Percentiles rank a stretch among this genome's conserved stretches.
These are phyloP conservation scores for Russula virescens DNA, from an alignment of 768 basidiomycete genomes.

Conservation along the genomic window DNA sequence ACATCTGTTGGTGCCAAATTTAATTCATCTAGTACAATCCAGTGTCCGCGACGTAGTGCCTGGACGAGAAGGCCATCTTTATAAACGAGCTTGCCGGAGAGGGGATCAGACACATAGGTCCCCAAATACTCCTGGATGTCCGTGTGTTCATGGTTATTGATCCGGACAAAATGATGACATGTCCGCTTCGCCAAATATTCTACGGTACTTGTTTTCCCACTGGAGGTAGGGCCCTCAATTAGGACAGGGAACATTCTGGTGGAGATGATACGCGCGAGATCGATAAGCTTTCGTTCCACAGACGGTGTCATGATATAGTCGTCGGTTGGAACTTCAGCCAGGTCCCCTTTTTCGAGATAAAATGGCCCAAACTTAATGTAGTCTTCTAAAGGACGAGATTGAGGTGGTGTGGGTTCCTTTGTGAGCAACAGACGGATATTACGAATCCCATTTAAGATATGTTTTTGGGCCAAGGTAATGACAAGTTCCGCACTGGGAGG, in stretches of 20 bases:
- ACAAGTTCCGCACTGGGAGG: constrained; percentile 61
- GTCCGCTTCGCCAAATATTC: constrained; percentile 92
- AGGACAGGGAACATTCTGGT: constrained; percentile 90
- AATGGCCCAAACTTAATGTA: constrained; percentile 88
- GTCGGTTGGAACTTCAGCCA: constrained; percentile 56
- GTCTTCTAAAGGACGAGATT: constrained; percentile 41
- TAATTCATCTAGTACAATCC: constrained; percentile 97
- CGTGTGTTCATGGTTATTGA: constrained; percentile 99
- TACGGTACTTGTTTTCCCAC: constrained; percentile 94
- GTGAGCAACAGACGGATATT: constrained; percentile 72
- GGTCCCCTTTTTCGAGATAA: constrained; percentile 75
- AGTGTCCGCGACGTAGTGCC: constrained; percentile 86
- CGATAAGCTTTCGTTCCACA: constrained; percentile 88
- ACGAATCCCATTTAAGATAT: constrained; percentile 72
- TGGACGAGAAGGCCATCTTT: constrained; percentile 91
- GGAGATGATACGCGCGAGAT: constrained; percentile 86
- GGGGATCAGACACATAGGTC: constrained; percentile 89
- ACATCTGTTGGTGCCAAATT: constrained; percentile 98
- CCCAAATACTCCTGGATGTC: constrained; percentile 99
- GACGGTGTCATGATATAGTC: constrained; percentile 95
- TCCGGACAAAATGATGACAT: constrained; percentile 92
- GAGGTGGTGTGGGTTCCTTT: constrained; percentile 58
- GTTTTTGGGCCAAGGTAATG: constrained; percentile 60
- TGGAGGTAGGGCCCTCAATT: constrained; percentile 96
- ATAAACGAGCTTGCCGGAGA: constrained; percentile 91